Base-by-base conservation (phyloP, 1,139 yeast genomes). In the Sporopachydermia cereana region DNA sequence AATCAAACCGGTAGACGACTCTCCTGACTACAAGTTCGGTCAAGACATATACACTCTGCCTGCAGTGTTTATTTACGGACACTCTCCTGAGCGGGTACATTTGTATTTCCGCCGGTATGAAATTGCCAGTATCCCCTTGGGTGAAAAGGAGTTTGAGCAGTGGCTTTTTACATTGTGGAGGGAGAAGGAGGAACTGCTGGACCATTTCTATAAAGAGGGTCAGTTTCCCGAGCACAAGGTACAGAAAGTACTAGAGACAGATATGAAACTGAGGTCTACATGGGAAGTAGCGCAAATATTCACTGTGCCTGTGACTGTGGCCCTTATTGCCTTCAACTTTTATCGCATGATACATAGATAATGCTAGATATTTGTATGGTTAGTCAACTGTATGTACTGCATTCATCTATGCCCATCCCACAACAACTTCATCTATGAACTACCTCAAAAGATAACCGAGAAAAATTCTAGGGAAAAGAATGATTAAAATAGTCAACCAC, bases 111-210 rank as follows among this genome's bases (percentile, higher is more conserved):
- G 80, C 49, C 73, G 77, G 5, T 74, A 73, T 54, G 66, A 67
- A 14, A 57, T 86, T 24, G 54, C 63, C 2, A 85, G 81, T 22
- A 82, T 89, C 18, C 93, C 95, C 2, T 74, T 74, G 21, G 70
- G 68, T 43, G 67, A 63, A 39, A 71, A 67, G 48, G 68, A 70
- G 45, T 88, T 91, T 58, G 86, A 81, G 48, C 62, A 70, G 25
- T 91, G 98, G 98, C 62, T 91, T 43, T 71, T 69, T 50, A 63
- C 71, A 2, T 63, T 76, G n/a, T 91, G 97, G 97, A 59, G 67
- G 41, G 81, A 77, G 51, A 91, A 91, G 60, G 97, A 91, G 60
- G 62, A 61, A 43, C 60, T 81, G 47, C 68, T 91, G 76, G 77
- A 72, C 14, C 58, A 62, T 30, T 84, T 75, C 56, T 80, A 77